A percentile compares a stretch with the other conserved stretches of the same genome.
phyloP scores from a whole-genome alignment of 2,329 filamentous ascomycete species.

The Fusarium lyarnte region DNA sequence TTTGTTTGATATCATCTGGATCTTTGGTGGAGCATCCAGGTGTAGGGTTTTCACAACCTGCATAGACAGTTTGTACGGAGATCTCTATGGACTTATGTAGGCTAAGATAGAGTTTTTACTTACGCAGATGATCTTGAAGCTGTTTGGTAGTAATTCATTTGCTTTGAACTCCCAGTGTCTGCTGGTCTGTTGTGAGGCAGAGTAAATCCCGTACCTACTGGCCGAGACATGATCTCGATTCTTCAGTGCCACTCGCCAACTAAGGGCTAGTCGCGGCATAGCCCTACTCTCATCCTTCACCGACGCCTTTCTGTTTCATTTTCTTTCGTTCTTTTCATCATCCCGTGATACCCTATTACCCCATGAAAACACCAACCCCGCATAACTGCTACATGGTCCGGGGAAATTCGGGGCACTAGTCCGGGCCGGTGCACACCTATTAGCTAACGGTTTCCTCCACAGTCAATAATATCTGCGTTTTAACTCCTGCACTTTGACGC shows the following conservation, averaged over 20 bases:
- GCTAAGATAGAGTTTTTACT: no score
- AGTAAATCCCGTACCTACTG: rapidly evolving
- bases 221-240: neutral
- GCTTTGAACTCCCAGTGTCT: rapidly evolving
- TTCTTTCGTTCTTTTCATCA: neutral
- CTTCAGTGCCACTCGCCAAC: neutral
- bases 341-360: constrained; percentile 22
- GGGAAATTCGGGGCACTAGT: constrained; percentile 28
- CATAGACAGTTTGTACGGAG: neutral
- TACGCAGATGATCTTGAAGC: rapidly evolving
- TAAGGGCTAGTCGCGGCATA: neutral
- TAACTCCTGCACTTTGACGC: constrained; percentile 1
- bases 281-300: neutral
- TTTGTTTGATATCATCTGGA: neutral
- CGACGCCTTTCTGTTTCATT: neutral
- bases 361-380: constrained; percentile 32
- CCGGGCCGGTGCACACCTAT: constrained; percentile 21
- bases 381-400: constrained; percentile 23
- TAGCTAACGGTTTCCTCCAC: constrained; percentile 30
- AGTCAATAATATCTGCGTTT: neutral
- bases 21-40: rapidly evolving
- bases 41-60: no score
- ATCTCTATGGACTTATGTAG: rapidly evolving
- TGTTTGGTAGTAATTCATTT: rapidly evolving
- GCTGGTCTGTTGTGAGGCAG: neutral